phyloP scores from a whole-genome alignment of 495 filamentous ascomycete genomes.

The Trichoderma asperelloides region DNA sequence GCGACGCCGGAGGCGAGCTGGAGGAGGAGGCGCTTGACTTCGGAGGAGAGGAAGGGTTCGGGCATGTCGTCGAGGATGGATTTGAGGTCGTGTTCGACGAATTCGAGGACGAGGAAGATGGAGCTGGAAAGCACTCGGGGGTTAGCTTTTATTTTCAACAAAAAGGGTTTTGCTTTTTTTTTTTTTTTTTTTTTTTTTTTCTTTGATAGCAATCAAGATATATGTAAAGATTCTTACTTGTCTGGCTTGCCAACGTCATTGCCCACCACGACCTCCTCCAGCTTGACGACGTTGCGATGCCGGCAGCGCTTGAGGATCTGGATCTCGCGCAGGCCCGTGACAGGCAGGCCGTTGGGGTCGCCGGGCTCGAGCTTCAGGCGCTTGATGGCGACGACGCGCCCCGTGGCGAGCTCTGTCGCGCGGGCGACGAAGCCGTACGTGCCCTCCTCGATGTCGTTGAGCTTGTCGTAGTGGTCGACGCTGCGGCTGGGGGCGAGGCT shows the following conservation, averaged over 20 bases:
- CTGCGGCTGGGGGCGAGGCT: constrained; percentile 49
- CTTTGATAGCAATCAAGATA: too few relatives aligned
- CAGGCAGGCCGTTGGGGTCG: constrained; percentile 73
- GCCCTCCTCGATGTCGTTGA: constrained; percentile 97
- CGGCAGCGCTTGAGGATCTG: constrained; percentile 42
- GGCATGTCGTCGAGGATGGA: constrained; percentile 87
- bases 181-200: not conserved
- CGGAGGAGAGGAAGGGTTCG: constrained; percentile 86
- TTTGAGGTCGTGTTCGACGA: constrained; percentile 96
- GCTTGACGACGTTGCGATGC: constrained; percentile 68
- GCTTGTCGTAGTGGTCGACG: constrained; percentile 80
- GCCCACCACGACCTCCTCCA: constrained; percentile 82
- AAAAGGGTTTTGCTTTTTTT: not conserved
- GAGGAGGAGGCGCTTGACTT: constrained; percentile 80
- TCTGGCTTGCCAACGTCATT: constrained; percentile 54
- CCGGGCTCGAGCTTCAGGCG: constrained; percentile 83
- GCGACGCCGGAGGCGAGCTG: constrained; percentile 76
- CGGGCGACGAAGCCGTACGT: constrained; percentile 91
- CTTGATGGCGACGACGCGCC: constrained; percentile 86
- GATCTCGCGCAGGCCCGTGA: constrained; percentile 89
- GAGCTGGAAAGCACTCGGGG: constrained; percentile 30
- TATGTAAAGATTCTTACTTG: constrained; percentile 61
- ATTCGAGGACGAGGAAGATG: constrained; percentile 95
- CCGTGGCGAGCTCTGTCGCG: constrained; percentile 69
- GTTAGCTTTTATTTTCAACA: not conserved